Conservation (phyloP, 1,284 basidiomycete species). For the Microbotryum lychnidis-dioicae region DNA sequence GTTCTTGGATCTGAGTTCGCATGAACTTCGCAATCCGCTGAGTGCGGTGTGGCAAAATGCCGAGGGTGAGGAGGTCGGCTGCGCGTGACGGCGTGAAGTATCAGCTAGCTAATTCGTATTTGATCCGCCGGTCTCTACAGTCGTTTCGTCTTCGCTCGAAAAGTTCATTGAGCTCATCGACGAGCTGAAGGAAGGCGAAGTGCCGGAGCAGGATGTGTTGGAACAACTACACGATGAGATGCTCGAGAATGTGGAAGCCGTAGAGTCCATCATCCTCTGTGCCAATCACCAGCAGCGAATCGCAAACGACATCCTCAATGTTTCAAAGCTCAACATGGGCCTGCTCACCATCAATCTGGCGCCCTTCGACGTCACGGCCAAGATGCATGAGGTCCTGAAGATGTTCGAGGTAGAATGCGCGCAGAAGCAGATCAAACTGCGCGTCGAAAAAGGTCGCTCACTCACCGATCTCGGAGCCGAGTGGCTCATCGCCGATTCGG, state of each 20-base stretch:
- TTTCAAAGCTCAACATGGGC: conserved; percentile 6
- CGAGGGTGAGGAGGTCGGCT: neutral
- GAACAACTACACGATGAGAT: neutral
- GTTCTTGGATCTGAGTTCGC: conserved; percentile 6
- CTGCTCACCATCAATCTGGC: neutral
- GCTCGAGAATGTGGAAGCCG: conserved; percentile 7
- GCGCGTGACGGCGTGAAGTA: neutral
- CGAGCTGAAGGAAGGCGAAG: neutral
- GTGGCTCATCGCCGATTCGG: conserved; percentile 27
- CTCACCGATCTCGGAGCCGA: conserved; percentile 11
- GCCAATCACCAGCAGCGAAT: conserved; percentile 6
- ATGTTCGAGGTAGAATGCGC: conserved; percentile 11
- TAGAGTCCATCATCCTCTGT: conserved; percentile 10
- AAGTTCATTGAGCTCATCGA: neutral
- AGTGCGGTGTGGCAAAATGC: neutral
- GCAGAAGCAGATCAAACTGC: conserved; percentile 6
- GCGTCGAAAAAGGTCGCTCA: conserved; percentile 4
- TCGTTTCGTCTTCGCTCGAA: conserved; percentile 5
- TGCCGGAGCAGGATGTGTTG: neutral
- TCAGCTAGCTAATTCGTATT: neutral
- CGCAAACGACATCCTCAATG: conserved; percentile 10
- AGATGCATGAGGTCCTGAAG: neutral
- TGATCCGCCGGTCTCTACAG: conserved; percentile 3
- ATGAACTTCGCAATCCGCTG: conserved; percentile 11
- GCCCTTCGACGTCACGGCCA: conserved; percentile 2